Evolutionary conservation across 441 rosid species (phyloP), one percentile per base, ranked within the genome.

Genomic region (Flueggea neowawraea): DNA sequence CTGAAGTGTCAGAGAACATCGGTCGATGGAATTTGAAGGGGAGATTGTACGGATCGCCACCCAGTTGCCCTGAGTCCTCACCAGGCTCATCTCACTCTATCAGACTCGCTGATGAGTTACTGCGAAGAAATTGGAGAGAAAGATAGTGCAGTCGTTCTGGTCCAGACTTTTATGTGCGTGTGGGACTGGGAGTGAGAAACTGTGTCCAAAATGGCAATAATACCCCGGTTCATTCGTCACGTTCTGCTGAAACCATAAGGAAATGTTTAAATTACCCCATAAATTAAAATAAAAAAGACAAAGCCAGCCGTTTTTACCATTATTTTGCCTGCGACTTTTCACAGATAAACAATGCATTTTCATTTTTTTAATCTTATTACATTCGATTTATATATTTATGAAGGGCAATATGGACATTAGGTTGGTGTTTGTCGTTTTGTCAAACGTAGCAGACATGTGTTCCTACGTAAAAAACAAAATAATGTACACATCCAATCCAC

Each of bases 11-110:
- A 71, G 81, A 66, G 71, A 16, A 59, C 85, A 87, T 33, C 81
- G 78, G 54, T 73, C 47, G 74, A 69, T 52, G 60, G 89, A 78
- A 58, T 87, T 74, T 12, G 86, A 64, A 56, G 83, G 75, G 9
- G 87, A 77, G 56, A 80, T 56, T 47, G 78, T 66, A 59, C 84
- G 88, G 68, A 84, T 76, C 39, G 85, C 73, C 14, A 77, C 75
- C 69, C 80, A 86, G 74, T 75, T 72, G 54, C 75, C 72, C 41
- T 83, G 84, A 61, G 74, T 70, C 69, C 85, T 77, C 50, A 84
- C 80, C 13, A 74, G 66, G 52, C 86, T 72, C 95, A 90, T 90
- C 65, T 75, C 69, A 14, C 12, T 47, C 50, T 47, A 4, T 9
- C 16, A 2, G 6, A n/a, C n/a, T 43, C 16, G 48, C 41, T 13